These are phyloP conservation scores for Acanthamoeba quina DNA, from an alignment of 208 protist genomes.

Conservation along the genomic window DNA sequence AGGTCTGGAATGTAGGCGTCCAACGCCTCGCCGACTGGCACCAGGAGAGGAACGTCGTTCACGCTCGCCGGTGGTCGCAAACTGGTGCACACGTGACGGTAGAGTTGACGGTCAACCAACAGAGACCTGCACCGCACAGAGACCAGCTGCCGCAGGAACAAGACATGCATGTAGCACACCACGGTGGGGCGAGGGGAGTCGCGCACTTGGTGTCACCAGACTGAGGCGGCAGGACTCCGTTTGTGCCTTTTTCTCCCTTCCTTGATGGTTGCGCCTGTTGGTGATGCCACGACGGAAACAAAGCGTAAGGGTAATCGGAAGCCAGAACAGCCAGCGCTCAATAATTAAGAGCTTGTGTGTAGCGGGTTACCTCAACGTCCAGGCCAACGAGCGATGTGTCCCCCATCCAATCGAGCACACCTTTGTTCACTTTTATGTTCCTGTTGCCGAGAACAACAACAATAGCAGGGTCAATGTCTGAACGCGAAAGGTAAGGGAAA, in stretches of 20 bases:
- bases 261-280: neutral
- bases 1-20: slow-evolving; percentile 62
- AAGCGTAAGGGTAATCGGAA: neutral
- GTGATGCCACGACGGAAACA: neutral
- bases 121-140: neutral
- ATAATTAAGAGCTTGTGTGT: neutral
- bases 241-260: neutral
- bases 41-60: slow-evolving; percentile 39
- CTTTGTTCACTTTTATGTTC: slow-evolving; percentile 58
- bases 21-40: slow-evolving; percentile 52
- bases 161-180: neutral
- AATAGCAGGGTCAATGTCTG: neutral
- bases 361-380: slow-evolving; percentile 1
- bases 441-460: neutral
- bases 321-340: neutral
- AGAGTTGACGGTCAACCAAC: neutral
- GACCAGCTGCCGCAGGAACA: too few relatives aligned
- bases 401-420: slow-evolving; percentile 55
- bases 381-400: slow-evolving; percentile 40
- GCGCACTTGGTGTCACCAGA: neutral
- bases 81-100: neutral
- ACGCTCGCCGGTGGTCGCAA: neutral
- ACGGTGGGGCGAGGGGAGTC: too few relatives aligned
- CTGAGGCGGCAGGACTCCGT: neutral
- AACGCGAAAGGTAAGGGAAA: neutral